These are phyloP conservation scores for Cochlearia excelsa DNA, from an alignment of 345 rosid genomes.

Conservation along the genomic window DNA sequence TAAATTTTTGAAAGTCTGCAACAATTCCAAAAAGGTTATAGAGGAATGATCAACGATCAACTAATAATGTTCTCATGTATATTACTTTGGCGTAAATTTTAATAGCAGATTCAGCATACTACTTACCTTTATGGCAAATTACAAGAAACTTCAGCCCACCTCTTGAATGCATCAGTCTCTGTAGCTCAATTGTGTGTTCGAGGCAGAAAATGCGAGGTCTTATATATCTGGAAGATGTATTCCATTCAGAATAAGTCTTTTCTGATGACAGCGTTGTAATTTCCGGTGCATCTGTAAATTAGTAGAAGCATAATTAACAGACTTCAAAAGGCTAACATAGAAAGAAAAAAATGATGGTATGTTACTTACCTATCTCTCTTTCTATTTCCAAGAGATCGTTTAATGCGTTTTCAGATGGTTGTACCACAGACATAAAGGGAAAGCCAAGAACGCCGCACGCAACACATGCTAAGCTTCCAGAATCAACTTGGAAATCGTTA, in stretches of 20 bases:
- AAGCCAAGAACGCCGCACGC: slow-evolving; percentile 99
- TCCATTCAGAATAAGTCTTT: slow-evolving; percentile 41
- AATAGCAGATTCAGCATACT: slow-evolving; percentile 15
- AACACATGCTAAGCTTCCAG: slow-evolving; percentile 80
- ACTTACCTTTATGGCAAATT: slow-evolving; percentile 94
- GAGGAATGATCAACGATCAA: slow-evolving; percentile 19
- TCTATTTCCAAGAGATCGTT: slow-evolving; percentile 18
- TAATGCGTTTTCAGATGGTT: slow-evolving; percentile 58
- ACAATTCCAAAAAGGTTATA: slow-evolving; percentile 21
- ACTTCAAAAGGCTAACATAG: slow-evolving; percentile 10
- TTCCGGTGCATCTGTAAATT: slow-evolving; percentile 36
- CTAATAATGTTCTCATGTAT: neutral
- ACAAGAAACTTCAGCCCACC: slow-evolving; percentile 83
- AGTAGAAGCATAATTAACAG: slow-evolving; percentile 12
- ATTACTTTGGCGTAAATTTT: slow-evolving; percentile 1
- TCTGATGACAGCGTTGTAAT: slow-evolving; percentile 28
- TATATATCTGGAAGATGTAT: slow-evolving; percentile 46
- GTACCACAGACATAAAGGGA: slow-evolving; percentile 95
- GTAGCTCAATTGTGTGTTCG: slow-evolving; percentile 79
- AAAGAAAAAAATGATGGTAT: slow-evolving; percentile 13
- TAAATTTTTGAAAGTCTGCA: slow-evolving; percentile 89
- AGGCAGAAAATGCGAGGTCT: slow-evolving; percentile 96
- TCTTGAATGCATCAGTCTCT: slow-evolving; percentile 61
- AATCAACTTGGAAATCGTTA: slow-evolving; percentile 87
- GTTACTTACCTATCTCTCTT: slow-evolving; percentile 32